Percentiles rank a stretch among this genome's conserved stretches.
Conservation (phyloP, 768 basidiomycete species). For the Lentinula edodes region DNA sequence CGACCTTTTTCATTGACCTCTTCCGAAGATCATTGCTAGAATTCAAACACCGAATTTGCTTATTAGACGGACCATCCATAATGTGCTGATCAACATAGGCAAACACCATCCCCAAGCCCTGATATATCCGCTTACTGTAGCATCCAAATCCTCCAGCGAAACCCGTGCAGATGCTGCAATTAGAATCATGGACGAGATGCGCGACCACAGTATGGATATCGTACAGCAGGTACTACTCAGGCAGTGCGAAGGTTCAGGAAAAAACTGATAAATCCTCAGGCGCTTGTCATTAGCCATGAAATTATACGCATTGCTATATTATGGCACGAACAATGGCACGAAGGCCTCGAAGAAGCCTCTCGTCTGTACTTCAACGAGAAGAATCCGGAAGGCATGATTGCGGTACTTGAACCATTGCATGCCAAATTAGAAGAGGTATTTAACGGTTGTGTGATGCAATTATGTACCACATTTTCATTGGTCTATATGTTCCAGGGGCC, state of each 20-base stretch:
- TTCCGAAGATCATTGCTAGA: constrained; percentile 85
- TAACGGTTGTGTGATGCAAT: background rate
- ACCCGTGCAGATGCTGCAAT: constrained; percentile 78
- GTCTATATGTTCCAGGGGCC: constrained; percentile 58
- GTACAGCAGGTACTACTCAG: constrained; percentile 67
- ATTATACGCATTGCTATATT: constrained; percentile 95
- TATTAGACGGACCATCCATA: constrained; percentile 85
- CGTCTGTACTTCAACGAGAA: constrained; percentile 95
- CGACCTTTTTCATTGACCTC: background rate
- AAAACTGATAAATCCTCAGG: constrained; percentile 34
- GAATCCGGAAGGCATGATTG: constrained; percentile 97
- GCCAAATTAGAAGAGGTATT: constrained; percentile 82
- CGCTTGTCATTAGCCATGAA: constrained; percentile 85
- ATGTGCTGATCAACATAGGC: constrained; percentile 86
- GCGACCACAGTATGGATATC: constrained; percentile 81
- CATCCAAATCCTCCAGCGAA: constrained; percentile 88
- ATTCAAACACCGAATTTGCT: constrained; percentile 91
- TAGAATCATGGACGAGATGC: constrained; percentile 88
- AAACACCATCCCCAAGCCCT: constrained; percentile 96
- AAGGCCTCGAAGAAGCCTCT: constrained; percentile 96
- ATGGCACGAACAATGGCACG: constrained; percentile 99
- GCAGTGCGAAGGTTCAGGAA: background rate
- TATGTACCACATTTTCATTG: constrained; percentile 1
- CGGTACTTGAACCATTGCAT: constrained; percentile 85
- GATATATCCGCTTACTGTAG: constrained; percentile 93